Evolutionary conservation across 768 basidiomycete species (phyloP).

Genomic region (Calvatia gigantea): DNA sequence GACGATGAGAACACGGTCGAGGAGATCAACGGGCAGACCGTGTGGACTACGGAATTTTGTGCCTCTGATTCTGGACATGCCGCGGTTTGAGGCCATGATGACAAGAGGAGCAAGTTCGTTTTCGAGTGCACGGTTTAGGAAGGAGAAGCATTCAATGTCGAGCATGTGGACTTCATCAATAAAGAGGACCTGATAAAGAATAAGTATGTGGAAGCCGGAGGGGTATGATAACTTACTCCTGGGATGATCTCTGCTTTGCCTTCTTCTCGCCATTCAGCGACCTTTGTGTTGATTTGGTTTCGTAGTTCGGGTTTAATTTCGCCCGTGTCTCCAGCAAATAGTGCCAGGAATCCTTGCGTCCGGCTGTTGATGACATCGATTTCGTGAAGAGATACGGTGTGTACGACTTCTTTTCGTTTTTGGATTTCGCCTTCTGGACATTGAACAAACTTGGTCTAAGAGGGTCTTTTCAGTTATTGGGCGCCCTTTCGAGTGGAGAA

Average conservation of each 20-base stretch:
- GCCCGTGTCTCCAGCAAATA: slow-evolving; percentile 94
- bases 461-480: slow-evolving; percentile 9
- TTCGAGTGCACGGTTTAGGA: slow-evolving; percentile 94
- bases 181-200: slow-evolving; percentile 73
- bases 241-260: slow-evolving; percentile 98
- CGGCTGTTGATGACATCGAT: slow-evolving; percentile 99
- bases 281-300: slow-evolving; percentile 95
- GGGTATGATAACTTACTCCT: slow-evolving; percentile 55
- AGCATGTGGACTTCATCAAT: slow-evolving; percentile 99
- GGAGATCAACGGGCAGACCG: slow-evolving; percentile 89
- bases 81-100: slow-evolving; percentile 97
- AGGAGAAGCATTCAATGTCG: slow-evolving; percentile 99
- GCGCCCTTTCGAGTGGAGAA: slow-evolving; percentile 5
- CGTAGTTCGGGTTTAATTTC: slow-evolving; percentile 98
- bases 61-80: slow-evolving; percentile 91
- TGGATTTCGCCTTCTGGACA: slow-evolving; percentile 98
- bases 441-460: slow-evolving; percentile 94
- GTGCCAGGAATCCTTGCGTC: slow-evolving; percentile 96
- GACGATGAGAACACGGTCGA: slow-evolving; percentile 95
- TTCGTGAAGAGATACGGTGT: slow-evolving; percentile 96
- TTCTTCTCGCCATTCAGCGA: slow-evolving; percentile 97
- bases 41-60: slow-evolving; percentile 95
- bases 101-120: slow-evolving; percentile 91
- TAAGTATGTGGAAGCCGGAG: neutral
- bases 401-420: slow-evolving; percentile 95